These are phyloP conservation scores for Trichoderma virens DNA, from an alignment of 495 filamentous ascomycete genomes.

Conservation along the genomic window DNA sequence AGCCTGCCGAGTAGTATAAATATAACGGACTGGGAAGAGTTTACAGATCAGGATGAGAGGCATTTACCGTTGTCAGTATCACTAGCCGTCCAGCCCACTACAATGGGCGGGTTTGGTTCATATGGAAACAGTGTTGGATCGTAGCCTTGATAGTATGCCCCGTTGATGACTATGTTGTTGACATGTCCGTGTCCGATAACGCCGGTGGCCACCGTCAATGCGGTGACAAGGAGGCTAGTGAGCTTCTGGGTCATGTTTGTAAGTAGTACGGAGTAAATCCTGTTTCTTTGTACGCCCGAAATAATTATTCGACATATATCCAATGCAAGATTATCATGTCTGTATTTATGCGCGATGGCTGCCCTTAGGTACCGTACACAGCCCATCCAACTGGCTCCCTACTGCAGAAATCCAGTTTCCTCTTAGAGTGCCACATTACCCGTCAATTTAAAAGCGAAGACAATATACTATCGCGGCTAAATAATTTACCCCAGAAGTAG, in stretches of 20 bases:
- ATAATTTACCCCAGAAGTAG: not conserved
- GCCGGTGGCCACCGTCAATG: constrained; percentile 40
- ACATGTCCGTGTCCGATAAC: constrained; percentile 59
- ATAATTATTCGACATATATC: not conserved
- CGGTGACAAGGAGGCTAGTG: constrained; percentile 20
- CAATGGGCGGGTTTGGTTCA: constrained; percentile 33
- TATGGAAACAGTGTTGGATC: constrained; percentile 33
- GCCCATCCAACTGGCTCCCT: not conserved
- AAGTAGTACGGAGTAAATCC: constrained; percentile 16
- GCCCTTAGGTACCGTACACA: not conserved
- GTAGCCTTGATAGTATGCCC: constrained; percentile 40
- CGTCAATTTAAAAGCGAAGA: not conserved
- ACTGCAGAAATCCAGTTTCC: not conserved
- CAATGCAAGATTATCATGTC: not conserved
- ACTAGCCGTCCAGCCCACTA: constrained; percentile 47
- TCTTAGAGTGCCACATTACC: not conserved
- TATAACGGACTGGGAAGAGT: not conserved
- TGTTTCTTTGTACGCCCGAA: constrained; percentile 6
- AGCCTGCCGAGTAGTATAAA: constrained; percentile 22
- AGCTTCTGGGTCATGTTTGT: not conserved
- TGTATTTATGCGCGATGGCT: constrained; percentile 5
- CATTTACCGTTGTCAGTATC: constrained; percentile 43
- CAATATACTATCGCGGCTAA: not conserved
- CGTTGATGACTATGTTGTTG: constrained; percentile 50
- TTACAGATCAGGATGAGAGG: not conserved